Conservation (phyloP, 1,139 yeast species). For the Zygotorulaspora mrakii region DNA sequence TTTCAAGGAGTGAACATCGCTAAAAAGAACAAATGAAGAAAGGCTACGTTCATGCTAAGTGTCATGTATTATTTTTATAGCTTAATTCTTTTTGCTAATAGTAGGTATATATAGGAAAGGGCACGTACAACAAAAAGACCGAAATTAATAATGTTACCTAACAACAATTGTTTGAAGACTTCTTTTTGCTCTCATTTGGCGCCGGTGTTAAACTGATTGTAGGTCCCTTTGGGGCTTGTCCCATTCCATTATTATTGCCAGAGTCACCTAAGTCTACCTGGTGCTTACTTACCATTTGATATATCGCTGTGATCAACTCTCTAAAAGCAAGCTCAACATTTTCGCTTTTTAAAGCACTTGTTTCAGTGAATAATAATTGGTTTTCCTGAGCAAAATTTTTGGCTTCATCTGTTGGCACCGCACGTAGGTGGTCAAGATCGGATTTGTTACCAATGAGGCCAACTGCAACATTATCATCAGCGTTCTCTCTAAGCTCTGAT, state of each 20-base stretch:
- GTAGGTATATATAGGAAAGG: neutral
- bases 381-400: slow-evolving; percentile 92
- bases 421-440: slow-evolving; percentile 91
- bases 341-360: slow-evolving; percentile 93
- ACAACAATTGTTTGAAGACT: slow-evolving; percentile 65
- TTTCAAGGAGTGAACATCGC: slow-evolving; percentile 19
- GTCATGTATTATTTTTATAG: too few relatives aligned
- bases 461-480: slow-evolving; percentile 93
- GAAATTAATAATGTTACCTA: slow-evolving; percentile 26
- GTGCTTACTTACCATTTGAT: slow-evolving; percentile 85
- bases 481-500: slow-evolving; percentile 91
- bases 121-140: neutral
- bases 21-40: neutral
- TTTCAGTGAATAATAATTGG: slow-evolving; percentile 87
- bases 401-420: slow-evolving; percentile 98
- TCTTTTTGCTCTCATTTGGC: slow-evolving; percentile 72
- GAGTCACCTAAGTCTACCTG: slow-evolving; percentile 72
- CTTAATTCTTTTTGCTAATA: slow-evolving; percentile 1
- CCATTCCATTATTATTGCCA: slow-evolving; percentile 34
- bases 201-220: slow-evolving; percentile 92
- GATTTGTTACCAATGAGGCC: slow-evolving; percentile 96
- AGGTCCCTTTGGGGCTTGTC: slow-evolving; percentile 57
- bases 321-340: slow-evolving; percentile 94
- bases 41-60: too few relatives aligned
- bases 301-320: slow-evolving; percentile 84